Evolutionary conservation across 1,284 basidiomycete species (phyloP), one percentile per base, ranked within the genome.

Genomic region (Lignosus rhinocerotis): DNA sequence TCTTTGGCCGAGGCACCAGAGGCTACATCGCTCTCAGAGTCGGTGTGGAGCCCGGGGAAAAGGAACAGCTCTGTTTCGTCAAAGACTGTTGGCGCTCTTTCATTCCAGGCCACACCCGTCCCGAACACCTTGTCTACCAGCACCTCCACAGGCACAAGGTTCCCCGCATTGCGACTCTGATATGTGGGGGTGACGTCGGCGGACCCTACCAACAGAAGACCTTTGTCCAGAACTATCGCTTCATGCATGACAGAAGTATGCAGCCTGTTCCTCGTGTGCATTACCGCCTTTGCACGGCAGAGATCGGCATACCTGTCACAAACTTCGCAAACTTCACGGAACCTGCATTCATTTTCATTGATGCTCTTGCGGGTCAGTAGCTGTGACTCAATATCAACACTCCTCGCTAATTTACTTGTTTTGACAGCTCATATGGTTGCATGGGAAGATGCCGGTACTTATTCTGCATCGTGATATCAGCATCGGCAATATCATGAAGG

Each of bases 171-270:
- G 17, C 58, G 6, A 46, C 42, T 12, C 32, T 59, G 9, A 17
- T 56, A 31, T 60, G 54, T 32, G 53, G 54, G 21, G 58, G 58
- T n/a, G 58, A 60, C 21, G 58, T 60, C 21, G 58, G 45, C 19
- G 54, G 50, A 2, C 34, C 25, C 25, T 14, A 12, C 17, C 25
- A 31, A 2, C 54, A 56, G 51, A 16, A 6, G 31, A 53, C 58
- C 6, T 1, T 2, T 0, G 25, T 44, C 4, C 58, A 56, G 11
- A 25, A 50, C n/a, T 9, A n/a, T 6, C 42, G 45, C 6, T 48
- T 33, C 2, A 8, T 10, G 16, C 8, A 44, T 10, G 33, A 41
- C 7, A 16, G 31, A 10, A 17, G 21, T 16, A 39, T 11, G 11
- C 43, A 30, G 11, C 58, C 50, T 10, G 45, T 42, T 14, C 43